phyloP scores from a whole-genome alignment of 768 basidiomycete species.

The Lactifluus pinguis region DNA sequence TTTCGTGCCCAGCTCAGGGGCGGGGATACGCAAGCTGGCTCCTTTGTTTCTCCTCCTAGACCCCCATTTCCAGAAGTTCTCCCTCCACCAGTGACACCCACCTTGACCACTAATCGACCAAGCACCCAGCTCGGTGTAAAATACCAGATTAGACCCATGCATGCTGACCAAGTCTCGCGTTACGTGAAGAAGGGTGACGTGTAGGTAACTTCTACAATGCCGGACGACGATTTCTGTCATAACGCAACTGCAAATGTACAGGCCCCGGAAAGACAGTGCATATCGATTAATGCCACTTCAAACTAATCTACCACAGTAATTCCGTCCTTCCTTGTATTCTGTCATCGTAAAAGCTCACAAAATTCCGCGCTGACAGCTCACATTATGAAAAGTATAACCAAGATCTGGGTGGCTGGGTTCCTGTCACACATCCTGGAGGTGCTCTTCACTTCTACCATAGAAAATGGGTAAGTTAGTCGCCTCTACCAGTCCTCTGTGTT shows the following conservation, averaged over 20 bases:
- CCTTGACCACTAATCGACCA: not conserved
- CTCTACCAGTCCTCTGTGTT: too few relatives aligned
- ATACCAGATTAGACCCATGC: not conserved
- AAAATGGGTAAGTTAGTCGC: not conserved
- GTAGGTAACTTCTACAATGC: not conserved
- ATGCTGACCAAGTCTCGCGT: conserved; percentile 7
- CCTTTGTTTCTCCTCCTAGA: not conserved
- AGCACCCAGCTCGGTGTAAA: not conserved
- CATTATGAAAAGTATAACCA: too few relatives aligned
- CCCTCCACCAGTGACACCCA: too few relatives aligned
- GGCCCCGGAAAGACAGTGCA: not conserved
- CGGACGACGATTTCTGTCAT: not conserved
- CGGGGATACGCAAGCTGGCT: not conserved
- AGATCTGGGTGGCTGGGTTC: not conserved
- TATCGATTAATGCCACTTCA: not conserved
- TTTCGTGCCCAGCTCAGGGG: not conserved
- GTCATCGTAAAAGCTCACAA: not conserved
- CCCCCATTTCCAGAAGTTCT: not conserved
- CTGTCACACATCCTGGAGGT: not conserved
- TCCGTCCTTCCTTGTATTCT: too few relatives aligned
- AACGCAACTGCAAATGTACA: not conserved
- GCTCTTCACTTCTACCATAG: conserved; percentile 10
- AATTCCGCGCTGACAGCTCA: not conserved
- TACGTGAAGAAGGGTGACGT: conserved; percentile 6
- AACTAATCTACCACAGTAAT: conserved; percentile 1